Base-by-base conservation (phyloP, 2,329 filamentous ascomycete genomes). In the Polychaeton citri region DNA sequence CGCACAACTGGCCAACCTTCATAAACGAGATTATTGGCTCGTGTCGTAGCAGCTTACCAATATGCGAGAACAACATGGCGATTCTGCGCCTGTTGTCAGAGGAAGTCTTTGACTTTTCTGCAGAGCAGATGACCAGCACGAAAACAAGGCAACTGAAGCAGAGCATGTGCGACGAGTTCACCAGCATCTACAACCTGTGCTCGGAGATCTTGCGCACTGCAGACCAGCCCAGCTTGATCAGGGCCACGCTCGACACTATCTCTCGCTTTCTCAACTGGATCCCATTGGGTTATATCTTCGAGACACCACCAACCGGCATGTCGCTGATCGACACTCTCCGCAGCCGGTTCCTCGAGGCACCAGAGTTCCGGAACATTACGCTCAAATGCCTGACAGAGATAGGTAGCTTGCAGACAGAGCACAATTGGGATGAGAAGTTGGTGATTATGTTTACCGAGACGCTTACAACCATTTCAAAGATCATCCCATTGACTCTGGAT, bases 21-120 rank as follows among this genome's bases (percentile, higher is more conserved):
- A 96, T 98, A 72, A 96, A 96, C 69, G 90, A 98, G 68, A 98
- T 98, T 62, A 86, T 98, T 51, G 81, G 85, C 16, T 88, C 90
- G 38, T 96, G 87, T 64, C 87, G 93, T 59, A 88, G 84, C 48
- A 95, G 82, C 62, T 69, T 98, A 36, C 90, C 88, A 24, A 92
- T 98, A 51, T 98, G 92, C 73, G 90, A 98, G 66, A 98, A 98
- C 69, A 98, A 98, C 70, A 98, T 98, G 90, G 86, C 84, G 45
- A 96, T 98, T 50, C 74, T 98, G 49, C 80, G 90, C 41, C 68
- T 98, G 51, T 73, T 98, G 32, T 98, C 90, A 5, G 90, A 98
- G 61, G 90, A 98, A 61, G 88, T 98, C 24, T 98, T 98, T 55
- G 90, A 98, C 66, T 98, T 92, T 62, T 98, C 90, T 1, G 85